Evolutionary conservation across 2,329 filamentous ascomycete species (phyloP), one percentile per base, ranked within the genome.

Genomic region (Penicillium frequentans): DNA sequence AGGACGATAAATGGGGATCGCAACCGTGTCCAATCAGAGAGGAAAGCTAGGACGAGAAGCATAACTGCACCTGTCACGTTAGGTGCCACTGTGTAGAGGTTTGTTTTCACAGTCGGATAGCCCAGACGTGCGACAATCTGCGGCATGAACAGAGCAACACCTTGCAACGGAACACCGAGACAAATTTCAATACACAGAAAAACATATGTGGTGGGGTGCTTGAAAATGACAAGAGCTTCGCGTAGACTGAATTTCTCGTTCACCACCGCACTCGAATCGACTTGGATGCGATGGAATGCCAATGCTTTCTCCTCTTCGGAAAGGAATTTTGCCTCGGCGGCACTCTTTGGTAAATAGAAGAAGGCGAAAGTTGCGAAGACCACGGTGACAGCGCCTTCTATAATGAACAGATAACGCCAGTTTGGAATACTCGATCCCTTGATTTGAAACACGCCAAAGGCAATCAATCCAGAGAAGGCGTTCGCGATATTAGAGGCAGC

Each of bases 41-140:
- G 74, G 64, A 91, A 93, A 0, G 89, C 90, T 0, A 93, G 78
- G 14, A 92, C 75, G 0, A 93, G 78, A 3, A 93, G 78, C 81
- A 91, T 87, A 1, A 84, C 82, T 0, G 90, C 89, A 1, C 90
- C 90, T 0, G 84, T 85, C 46, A 91, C 82, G 65, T 93, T 93
- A 1, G 90, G 90, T 0, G 90, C 90, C 0, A 93, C 90, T 0
- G 90, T 93, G 74, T 90, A 92, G 0, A 93, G 80, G 66, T 95
- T 93, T 0, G 90, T 92, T 65, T 85, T 85, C 58, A 86, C 79
- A n/a, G 78, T 81, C 49, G 70, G 63, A 67, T 82, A 85, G 10
- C 80, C 79, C 4, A 86, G 74, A 3, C 81, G 72, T 3, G 70
- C 71, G 21, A 86, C 77, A 59, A 86, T 86, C 59, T 85, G 82